A percentile compares a stretch with the other conserved stretches of the same genome.
These are phyloP conservation scores for Aureobasidium zeae DNA, from an alignment of 2,329 filamentous ascomycete species.

Conservation along the genomic window DNA sequence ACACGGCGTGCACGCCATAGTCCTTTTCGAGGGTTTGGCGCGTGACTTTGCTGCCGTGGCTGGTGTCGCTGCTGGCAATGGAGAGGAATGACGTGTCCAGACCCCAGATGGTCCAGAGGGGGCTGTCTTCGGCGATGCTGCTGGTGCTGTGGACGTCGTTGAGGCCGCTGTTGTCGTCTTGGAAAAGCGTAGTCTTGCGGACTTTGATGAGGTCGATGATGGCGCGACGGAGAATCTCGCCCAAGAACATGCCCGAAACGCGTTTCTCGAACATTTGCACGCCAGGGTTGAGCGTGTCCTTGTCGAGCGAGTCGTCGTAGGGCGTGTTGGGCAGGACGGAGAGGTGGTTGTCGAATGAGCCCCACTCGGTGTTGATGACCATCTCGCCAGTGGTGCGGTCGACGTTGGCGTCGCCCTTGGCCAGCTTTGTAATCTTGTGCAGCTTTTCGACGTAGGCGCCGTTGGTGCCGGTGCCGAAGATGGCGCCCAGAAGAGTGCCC, in stretches of 20 bases:
- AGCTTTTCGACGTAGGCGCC: constrained; percentile 95
- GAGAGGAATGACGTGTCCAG: constrained; percentile 87
- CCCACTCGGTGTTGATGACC: constrained; percentile 98
- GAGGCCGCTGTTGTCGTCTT: constrained; percentile 60
- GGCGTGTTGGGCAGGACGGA: constrained; percentile 76
- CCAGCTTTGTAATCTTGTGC: constrained; percentile 69
- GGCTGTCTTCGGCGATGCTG: constrained; percentile 53
- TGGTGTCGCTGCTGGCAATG: constrained; percentile 72
- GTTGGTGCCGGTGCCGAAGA: constrained; percentile 96
- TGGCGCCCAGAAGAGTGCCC: constrained; percentile 81
- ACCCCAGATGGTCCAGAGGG: constrained; percentile 73
- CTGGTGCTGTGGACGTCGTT: constrained; percentile 63
- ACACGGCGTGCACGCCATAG: constrained; percentile 66
- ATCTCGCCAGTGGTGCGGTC: constrained; percentile 80
- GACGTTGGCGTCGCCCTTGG: constrained; percentile 36
- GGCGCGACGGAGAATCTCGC: constrained; percentile 77
- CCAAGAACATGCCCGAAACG: constrained; percentile 95
- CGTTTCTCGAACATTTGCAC: constrained; percentile 99
- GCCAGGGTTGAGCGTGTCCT: constrained; percentile 76
- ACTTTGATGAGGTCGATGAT: constrained; percentile 64
- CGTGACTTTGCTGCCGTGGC: constrained; percentile 59
- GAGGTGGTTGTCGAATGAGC: constrained; percentile 91
- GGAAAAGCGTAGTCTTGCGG: constrained; percentile 60
- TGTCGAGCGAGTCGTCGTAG: constrained; percentile 73
- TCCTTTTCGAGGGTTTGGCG: constrained; percentile 69